Conservation (phyloP, 2,329 filamentous ascomycete species). For the Sporothrix variecibatus region DNA sequence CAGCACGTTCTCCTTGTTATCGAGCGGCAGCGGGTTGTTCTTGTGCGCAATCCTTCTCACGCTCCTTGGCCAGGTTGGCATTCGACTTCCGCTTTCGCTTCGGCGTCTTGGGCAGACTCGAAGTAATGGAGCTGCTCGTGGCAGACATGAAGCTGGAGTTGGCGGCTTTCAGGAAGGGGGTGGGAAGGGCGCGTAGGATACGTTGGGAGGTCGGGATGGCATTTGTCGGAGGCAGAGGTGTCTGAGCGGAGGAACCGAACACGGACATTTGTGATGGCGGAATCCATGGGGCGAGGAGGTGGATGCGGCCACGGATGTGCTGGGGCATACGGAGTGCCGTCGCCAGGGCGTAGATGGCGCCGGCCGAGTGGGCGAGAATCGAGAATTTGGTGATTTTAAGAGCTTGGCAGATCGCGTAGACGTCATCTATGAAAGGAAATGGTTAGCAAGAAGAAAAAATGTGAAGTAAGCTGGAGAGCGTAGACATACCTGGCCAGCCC, state of each 20-base stretch:
- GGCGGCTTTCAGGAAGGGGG: conserved; percentile 86
- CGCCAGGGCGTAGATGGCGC: conserved; percentile 95
- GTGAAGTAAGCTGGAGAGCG: conserved; percentile 23
- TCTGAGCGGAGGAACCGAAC: conserved; percentile 68
- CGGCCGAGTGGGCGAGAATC: conserved; percentile 91
- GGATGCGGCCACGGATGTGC: conserved; percentile 90
- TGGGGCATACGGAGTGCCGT: conserved; percentile 95
- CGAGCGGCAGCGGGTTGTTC: conserved; percentile 35
- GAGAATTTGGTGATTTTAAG: conserved; percentile 95
- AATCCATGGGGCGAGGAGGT: conserved; percentile 95
- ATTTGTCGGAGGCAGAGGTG: conserved; percentile 71
- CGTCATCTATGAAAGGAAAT: conserved; percentile 61
- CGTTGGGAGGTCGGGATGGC: conserved; percentile 89
- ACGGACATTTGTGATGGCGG: conserved; percentile 90
- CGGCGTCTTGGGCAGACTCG: conserved; percentile 69
- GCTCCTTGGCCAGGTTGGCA: conserved; percentile 40
- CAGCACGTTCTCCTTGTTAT: conserved; percentile 55
- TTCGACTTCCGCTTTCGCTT: conserved; percentile 63
- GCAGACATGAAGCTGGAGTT: conserved; percentile 95
- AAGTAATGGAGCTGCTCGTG: conserved; percentile 82
- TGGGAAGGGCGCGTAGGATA: conserved; percentile 85
- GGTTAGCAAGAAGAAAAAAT: conserved; percentile 9
- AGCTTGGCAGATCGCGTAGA: conserved; percentile 88
- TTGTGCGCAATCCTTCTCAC: conserved; percentile 38
- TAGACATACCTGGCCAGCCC: conserved; percentile 80